Percentiles rank a stretch among this genome's conserved stretches.
These are phyloP conservation scores for Bauhinia variegata DNA, from an alignment of 306 rosid genomes.

Conservation along the genomic window DNA sequence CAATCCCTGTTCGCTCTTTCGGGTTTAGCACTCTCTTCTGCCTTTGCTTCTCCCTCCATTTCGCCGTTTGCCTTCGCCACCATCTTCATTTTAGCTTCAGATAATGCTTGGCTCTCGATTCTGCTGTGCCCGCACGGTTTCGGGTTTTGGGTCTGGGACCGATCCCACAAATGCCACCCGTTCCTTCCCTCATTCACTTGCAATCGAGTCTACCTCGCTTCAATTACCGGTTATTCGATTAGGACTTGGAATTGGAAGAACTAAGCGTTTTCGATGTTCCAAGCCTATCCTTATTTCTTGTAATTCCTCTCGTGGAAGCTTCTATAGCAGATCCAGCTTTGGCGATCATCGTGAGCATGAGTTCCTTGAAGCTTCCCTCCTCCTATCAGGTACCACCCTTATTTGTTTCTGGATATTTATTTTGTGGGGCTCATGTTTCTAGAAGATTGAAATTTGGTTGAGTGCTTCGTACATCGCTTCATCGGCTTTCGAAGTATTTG, in stretches of 20 bases:
- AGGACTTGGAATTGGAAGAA: slow-evolving; percentile 3
- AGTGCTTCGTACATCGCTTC: background rate
- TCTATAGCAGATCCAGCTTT: slow-evolving; percentile 49
- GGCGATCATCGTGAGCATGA: slow-evolving; percentile 50
- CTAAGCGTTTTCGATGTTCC: slow-evolving; percentile 30
- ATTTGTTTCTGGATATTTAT: background rate
- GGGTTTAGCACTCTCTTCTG: background rate
- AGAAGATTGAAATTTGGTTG: background rate
- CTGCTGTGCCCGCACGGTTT: slow-evolving; percentile 30
- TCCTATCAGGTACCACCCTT: slow-evolving; percentile 67
- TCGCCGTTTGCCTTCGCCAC: background rate
- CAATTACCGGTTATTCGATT: slow-evolving; percentile 38
- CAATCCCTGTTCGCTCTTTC: background rate
- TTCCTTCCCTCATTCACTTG: slow-evolving; percentile 35
- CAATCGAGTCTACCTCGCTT: slow-evolving; percentile 40
- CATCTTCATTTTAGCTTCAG: background rate
- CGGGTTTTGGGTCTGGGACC: slow-evolving; percentile 39
- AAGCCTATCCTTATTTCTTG: slow-evolving; percentile 59
- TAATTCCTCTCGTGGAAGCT: slow-evolving; percentile 48
- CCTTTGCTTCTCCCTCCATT: slow-evolving; percentile 1
- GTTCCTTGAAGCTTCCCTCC: slow-evolving; percentile 82
- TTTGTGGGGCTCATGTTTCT: background rate
- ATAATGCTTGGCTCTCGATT: slow-evolving; percentile 49
- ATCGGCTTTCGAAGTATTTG: background rate
- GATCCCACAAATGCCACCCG: slow-evolving; percentile 52